Base-by-base conservation (phyloP, 1,284 basidiomycete species). In the Puccinia sorghi region DNA sequence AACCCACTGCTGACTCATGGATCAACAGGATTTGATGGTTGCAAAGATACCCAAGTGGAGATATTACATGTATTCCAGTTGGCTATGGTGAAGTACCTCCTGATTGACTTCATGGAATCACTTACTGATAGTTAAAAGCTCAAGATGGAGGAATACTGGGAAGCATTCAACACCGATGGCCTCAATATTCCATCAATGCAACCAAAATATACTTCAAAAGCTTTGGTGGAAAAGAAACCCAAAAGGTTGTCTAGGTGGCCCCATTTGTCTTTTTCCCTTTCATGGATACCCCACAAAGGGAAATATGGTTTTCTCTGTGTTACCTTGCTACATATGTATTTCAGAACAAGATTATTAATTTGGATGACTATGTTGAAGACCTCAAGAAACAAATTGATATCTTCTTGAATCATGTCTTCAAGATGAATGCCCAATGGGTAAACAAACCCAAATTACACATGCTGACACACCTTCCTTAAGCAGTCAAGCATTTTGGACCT, bases 361-460 rank as follows among this genome's bases (percentile, higher is more conserved):
- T 86, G 25, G 4, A 2, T 2, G 13, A 25, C 0, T 71, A 71
- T 56, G 25, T 54, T 15, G 1, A 17, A 9, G 27, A 71, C 7
- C 32, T 71, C 13, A 25, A 81, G 4, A 5, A 59, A 2, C 83
- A 80, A 48, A 86, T 86, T 37, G 48, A 85, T 0, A 43, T 82
- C 12, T 85, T 86, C 72, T 81, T 86, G 0, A 22, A 83, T 1
- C 80, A 81, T 6, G 83, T 84, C 0, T 83, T 82, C 0, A 67
- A 52, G 0, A 85, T 83, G 83, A 84, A 83, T 2, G 70, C 71
- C 8, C 82, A 80, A 1, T 86, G 85, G 86, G 85, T 86, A 76
- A 86, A 86, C 77, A 86, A 86, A 79, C 83, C 85, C 2, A 86
- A 87, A 77, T 86, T 83, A 52, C 83, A 84, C 50, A 71, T 83